Evolutionary conservation across 371 early-diverging fungal species (phyloP), one percentile per base, ranked within the genome.

Genomic region (Rhizopus sp.): DNA sequence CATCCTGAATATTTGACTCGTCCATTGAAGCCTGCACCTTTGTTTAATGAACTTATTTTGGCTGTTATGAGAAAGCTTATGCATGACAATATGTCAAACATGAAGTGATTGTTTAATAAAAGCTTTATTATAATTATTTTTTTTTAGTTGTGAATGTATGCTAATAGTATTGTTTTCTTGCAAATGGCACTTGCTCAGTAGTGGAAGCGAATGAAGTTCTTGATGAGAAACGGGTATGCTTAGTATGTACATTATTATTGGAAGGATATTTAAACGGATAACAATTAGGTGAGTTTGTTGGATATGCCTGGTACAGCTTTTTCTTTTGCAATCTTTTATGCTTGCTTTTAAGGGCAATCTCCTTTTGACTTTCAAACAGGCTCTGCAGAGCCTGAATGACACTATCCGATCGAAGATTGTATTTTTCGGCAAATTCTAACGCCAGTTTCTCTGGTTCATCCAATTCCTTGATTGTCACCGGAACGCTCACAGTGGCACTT

Each of bases 1-100:
- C 99, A 99, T 65, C 99, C 99, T 34, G 99, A 99, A 80, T 97
- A 98, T 78, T 81, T 93, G 51, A 97, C 97, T 42, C 90, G 96
- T 49, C 99, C 99, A 8, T 76, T 95, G 50, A 85, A 76, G 61
- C 99, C 99, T 3, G 88, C 91, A 23, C 96, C 99, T 38, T 85
- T 94, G 9, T 98, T 99, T 87, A 72, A 89, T 29, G 98, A 95
- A 30, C 89, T 99, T 38, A 83, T 99, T 44, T 69, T 91, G 55
- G 96, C 98, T 55, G 87, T 96, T 55, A 64, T 73, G 32, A 78
- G 80, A 17, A 61, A 76, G 23, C 70, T 84, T 33, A 23, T 23
- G 23, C 2, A 23, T 23, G 23, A 23, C 23, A 23, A 23, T 23
- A 23, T 23, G 23, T 23, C 23, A 23, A 23, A 23, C 23, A 23